Base-by-base conservation (phyloP, 352 stramenopile genomes). In the Halophytophthora polymorphica region DNA sequence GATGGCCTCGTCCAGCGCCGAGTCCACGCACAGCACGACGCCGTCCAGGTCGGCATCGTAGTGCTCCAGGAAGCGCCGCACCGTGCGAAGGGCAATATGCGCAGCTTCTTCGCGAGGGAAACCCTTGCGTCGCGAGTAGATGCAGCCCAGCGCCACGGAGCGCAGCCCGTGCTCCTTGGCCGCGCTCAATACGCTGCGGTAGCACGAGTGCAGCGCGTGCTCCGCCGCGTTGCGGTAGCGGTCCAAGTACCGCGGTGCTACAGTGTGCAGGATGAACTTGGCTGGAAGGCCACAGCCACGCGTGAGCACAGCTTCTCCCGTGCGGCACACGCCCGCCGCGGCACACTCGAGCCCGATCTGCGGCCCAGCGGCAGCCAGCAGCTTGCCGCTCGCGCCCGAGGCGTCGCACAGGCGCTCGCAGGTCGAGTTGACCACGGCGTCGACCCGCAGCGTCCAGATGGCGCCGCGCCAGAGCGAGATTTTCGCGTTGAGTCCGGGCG, bases 251-350 rank as follows among this genome's bases (percentile, higher is more conserved):
- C 81, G 68, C 7, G 88, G 88, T 15, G 77, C 83, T 43, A 95
- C 88, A 6, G 86, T 95, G 63, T 96, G 88, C 46, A 96, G 71
- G 31, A 90, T 71, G 50, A 76, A 87, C 45, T 67, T 70, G 37
- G 86, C 82, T 1, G 73, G 75, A 17, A 96, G 56, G 8, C 61
- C 57, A 45, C 83, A 96, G 7, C 83, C 88, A 19, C 77, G 71
- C 11, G 88, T 96, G 40, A 91, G 56, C n/a, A 91, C 75, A 11
- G 86, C 73, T 29, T 96, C 83, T 23, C 85, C 88, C 8, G 86
- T 95, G 51, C 83, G 81, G 48, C 88, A 96, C 2, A 44, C 45
- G 7, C 68, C 78, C 1, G 49, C 77, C 0, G 79, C 65, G 10
- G 68, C 62, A 56, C 83, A 94, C 54, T 91, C 86, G 42, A 89